phyloP scores from a whole-genome alignment of 2,329 filamentous ascomycete genomes.

The Fusarium haematococcum region DNA sequence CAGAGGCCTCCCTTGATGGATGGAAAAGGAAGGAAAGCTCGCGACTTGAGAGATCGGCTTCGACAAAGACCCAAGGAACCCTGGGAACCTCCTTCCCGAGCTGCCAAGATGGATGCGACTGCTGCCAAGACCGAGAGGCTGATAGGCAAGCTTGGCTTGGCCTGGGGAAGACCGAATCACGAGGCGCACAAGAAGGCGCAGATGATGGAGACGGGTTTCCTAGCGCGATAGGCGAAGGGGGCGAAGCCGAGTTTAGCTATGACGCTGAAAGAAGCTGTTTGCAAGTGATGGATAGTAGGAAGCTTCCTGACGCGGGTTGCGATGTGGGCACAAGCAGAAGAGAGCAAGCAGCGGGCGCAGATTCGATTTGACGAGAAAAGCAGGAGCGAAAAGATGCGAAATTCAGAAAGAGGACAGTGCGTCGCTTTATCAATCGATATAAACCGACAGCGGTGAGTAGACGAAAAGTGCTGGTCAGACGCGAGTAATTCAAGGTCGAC shows the following conservation, averaged over 20 bases:
- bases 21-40: slow-evolving; percentile 17
- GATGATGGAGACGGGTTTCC: not conserved
- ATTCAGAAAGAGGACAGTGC: not conserved
- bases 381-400: slow-evolving; percentile 4
- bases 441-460: slow-evolving; percentile 2
- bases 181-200: not conserved
- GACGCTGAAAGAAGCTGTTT: slow-evolving; percentile 24
- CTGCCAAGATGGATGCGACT: slow-evolving; percentile 33
- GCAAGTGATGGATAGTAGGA: not conserved
- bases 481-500: slow-evolving; percentile 3
- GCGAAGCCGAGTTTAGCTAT: slow-evolving; percentile 1
- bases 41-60: slow-evolving; percentile 24
- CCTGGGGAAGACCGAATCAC: slow-evolving; percentile 29
- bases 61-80: slow-evolving; percentile 8
- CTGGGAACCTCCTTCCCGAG: slow-evolving; percentile 12
- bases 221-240: slow-evolving; percentile 10
- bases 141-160: slow-evolving; percentile 31
- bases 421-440: slow-evolving; percentile 7
- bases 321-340: slow-evolving; percentile 10
- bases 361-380: slow-evolving; percentile 8
- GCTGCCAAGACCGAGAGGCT: slow-evolving; percentile 36
- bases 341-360: slow-evolving; percentile 1
- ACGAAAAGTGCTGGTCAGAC: not conserved
- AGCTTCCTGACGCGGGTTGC: slow-evolving; percentile 6
- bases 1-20: not conserved